Evolutionary conservation across 1,284 basidiomycete genomes (phyloP), one percentile per base, ranked within the genome.

Genomic region (Volvariella volvacea): DNA sequence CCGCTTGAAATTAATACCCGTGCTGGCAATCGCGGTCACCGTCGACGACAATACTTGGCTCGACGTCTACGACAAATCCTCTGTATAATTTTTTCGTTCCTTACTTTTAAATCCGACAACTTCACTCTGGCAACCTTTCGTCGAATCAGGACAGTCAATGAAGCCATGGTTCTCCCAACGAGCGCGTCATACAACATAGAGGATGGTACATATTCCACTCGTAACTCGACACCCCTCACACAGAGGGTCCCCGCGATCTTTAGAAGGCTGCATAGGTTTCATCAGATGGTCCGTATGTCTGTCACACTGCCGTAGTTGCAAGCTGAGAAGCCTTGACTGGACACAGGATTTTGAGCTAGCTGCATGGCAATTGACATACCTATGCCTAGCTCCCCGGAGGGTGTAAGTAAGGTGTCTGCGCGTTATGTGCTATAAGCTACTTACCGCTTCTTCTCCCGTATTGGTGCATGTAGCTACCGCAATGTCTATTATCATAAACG

Each of bases 401-500:
- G 93, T 96, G 83, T 94, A 68, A 74, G 88, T 71, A 45, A 47
- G 49, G 45, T 44, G 31, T 33, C 21, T 48, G 41, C 22, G 19
- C 20, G n/a, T 30, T 40, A 22, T 30, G 20, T 17, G 15, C 31
- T 39, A 36, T 46, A 32, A 37, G 41, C 28, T 51, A 54, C 47
- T 20, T 10, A n/a, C 9, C 16, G 34, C 20, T 15, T 20, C n/a
- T 6, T 39, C 19, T 39, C 21, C 19, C 22, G 30, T 30, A 9
- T 55, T 44, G 39, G 42, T 46, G 34, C 43, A 25, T 36, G 6
- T 49, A 89, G 88, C 4, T 92, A 92, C 61, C 79, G 88, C 40
- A 91, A 92, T 64, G 90, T 93, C 4, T 92, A 92, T 58, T 92
- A 91, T 57, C 90, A 92, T 66, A 91, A 92, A 67, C 88, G 87